Conservation (phyloP, 2,329 filamentous ascomycete genomes). For the Botrytis hyacinthi region DNA sequence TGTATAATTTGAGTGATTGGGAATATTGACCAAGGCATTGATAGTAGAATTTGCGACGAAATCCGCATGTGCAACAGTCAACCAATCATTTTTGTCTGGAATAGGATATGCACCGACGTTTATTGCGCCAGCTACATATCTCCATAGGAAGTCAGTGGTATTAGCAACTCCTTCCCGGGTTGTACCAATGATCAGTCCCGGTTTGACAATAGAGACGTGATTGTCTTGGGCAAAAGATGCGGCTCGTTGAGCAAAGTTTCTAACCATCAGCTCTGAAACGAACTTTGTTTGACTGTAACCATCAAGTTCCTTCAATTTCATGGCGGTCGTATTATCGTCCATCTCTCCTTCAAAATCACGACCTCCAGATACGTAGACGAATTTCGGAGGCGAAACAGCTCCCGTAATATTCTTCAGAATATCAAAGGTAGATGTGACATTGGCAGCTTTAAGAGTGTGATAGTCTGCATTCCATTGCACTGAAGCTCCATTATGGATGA, state of each 20-base stretch:
- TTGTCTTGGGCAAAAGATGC: background rate
- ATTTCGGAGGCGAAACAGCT: background rate
- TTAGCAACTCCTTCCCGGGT: conserved; percentile 29
- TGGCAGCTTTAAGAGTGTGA: conserved; percentile 56
- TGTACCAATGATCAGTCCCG: conserved; percentile 29
- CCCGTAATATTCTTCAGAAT: conserved; percentile 19
- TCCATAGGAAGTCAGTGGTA: conserved; percentile 32
- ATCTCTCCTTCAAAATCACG: background rate
- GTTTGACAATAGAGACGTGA: conserved; percentile 26
- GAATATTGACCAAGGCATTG: background rate
- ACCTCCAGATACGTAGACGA: conserved; percentile 15
- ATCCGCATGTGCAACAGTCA: conserved; percentile 12
- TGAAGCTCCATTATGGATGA: conserved; percentile 77
- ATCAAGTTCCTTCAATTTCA: conserved; percentile 43
- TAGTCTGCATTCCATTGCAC: conserved; percentile 76
- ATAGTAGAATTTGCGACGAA: conserved; percentile 2
- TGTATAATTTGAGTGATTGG: background rate
- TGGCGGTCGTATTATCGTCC: background rate
- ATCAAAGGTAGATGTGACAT: conserved; percentile 59
- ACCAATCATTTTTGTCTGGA: conserved; percentile 8
- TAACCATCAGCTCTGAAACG: conserved; percentile 62
- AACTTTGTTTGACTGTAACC: conserved; percentile 91
- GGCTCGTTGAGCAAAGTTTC: conserved; percentile 14
- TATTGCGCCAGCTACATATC: conserved; percentile 27
- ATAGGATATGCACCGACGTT: conserved; percentile 21